Evolutionary conservation across 805 yeast genomes (phyloP).

Genomic region (Lachancea nothofagi): DNA sequence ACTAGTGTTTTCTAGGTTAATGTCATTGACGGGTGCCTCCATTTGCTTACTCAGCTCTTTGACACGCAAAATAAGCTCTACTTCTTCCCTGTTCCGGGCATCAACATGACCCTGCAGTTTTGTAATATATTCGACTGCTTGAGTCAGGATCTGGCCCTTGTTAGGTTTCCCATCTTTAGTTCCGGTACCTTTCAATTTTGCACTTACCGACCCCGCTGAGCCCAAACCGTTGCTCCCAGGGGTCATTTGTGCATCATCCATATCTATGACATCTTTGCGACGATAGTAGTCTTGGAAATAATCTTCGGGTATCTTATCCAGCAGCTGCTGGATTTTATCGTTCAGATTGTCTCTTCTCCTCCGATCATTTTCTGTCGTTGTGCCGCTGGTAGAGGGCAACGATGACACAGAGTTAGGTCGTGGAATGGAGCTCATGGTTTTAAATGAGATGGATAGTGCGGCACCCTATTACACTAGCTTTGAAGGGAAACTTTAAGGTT

Average conservation of each 20-base stretch:
- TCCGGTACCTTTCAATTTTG: constrained; percentile 46
- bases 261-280: constrained; percentile 11
- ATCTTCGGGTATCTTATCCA: constrained; percentile 40
- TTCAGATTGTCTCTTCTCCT: constrained; percentile 53
- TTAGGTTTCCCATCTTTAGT: constrained; percentile 82
- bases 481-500: no score
- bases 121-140: constrained; percentile 68
- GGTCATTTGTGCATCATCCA: neutral
- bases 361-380: constrained; percentile 33
- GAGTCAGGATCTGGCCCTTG: constrained; percentile 74
- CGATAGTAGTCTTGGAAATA: constrained; percentile 39
- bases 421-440: constrained; percentile 7
- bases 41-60: constrained; percentile 46
- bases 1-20: constrained; percentile 56
- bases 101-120: constrained; percentile 68
- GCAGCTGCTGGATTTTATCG: constrained; percentile 50
- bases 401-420: constrained; percentile 6
- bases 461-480: no score
- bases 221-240: constrained; percentile 1
- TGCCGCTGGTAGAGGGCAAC: constrained; percentile 6
- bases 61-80: constrained; percentile 59
- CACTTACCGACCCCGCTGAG: constrained; percentile 4
- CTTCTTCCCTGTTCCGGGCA: constrained; percentile 71
- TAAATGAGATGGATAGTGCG: neutral
- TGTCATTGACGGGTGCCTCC: constrained; percentile 38